A percentile compares a stretch with the other conserved stretches of the same genome.
These are phyloP conservation scores for Colletotrichum musae DNA, from an alignment of 2,329 filamentous ascomycete genomes.

Conservation along the genomic window DNA sequence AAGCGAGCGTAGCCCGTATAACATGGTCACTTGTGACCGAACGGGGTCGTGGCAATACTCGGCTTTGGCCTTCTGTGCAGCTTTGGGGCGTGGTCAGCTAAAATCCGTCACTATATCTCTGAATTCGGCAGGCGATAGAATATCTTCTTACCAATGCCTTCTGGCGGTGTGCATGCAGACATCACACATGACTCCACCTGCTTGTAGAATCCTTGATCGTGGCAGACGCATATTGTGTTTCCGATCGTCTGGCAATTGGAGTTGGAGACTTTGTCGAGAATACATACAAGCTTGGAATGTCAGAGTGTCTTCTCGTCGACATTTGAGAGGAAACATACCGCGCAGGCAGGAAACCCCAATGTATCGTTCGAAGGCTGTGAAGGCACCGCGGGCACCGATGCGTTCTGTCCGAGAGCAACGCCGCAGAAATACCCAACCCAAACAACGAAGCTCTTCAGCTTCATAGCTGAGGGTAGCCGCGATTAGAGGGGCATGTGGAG, in stretches of 20 bases:
- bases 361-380: constrained; percentile 5
- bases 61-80: constrained; percentile 20
- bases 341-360: constrained; percentile 9
- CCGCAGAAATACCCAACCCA: constrained; percentile 1
- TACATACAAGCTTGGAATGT: constrained; percentile 5
- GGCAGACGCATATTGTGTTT: constrained; percentile 22
- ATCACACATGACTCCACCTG: constrained; percentile 10
- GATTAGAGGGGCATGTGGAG: not conserved
- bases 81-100: not conserved
- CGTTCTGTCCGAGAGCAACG: constrained; percentile 1
- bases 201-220: constrained; percentile 11
- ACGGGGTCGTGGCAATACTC: constrained; percentile 18
- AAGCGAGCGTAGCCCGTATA: constrained; percentile 11
- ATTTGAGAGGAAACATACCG: not conserved
- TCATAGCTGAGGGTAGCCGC: not conserved
- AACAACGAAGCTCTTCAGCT: not conserved
- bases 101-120: too few relatives aligned
- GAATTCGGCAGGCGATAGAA: too few relatives aligned
- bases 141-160: constrained; percentile 11
- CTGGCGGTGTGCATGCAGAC: constrained; percentile 12
- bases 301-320: not conserved
- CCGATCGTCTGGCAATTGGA: constrained; percentile 9
- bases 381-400: not conserved
- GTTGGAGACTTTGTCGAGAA: not conserved
- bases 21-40: constrained; percentile 3